Evolutionary conservation across 345 rosid genomes (phyloP).

Genomic region (Populus davidiana): DNA sequence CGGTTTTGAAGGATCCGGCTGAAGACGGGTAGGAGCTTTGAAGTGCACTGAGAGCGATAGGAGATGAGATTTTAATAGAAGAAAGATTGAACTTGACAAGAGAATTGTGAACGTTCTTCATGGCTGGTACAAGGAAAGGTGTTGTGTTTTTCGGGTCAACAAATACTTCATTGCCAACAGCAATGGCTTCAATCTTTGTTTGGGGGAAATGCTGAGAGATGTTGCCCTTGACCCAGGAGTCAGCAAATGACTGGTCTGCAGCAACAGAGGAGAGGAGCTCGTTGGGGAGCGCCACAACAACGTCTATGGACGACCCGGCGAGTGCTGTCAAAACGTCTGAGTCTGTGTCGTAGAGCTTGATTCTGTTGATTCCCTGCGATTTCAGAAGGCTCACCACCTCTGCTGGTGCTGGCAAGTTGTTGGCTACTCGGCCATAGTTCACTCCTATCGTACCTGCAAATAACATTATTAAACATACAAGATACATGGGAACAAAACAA

Average conservation of each 20-base stretch:
- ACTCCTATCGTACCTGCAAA: constrained; percentile 58
- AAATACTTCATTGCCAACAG: constrained; percentile 89
- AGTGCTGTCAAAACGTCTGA: constrained; percentile 62
- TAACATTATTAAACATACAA: neutral
- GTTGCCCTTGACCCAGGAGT: constrained; percentile 73
- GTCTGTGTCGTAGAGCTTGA: constrained; percentile 46
- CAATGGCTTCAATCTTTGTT: constrained; percentile 61
- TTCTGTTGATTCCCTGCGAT: constrained; percentile 25
- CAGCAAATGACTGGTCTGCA: constrained; percentile 63
- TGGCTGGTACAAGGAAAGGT: constrained; percentile 68
- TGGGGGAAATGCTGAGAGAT: constrained; percentile 49
- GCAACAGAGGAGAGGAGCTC: constrained; percentile 72
- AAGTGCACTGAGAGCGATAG: constrained; percentile 63
- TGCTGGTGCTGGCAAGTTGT: constrained; percentile 63
- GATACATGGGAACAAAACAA: neutral
- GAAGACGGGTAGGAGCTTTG: constrained; percentile 79
- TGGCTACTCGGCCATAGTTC: constrained; percentile 79
- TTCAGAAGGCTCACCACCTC: constrained; percentile 41
- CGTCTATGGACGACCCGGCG: constrained; percentile 55
- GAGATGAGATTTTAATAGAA: constrained; percentile 64
- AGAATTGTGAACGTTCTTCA: constrained; percentile 65
- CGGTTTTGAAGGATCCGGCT: constrained; percentile 67
- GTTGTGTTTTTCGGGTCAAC: constrained; percentile 73
- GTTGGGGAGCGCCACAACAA: constrained; percentile 74
- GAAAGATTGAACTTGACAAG: constrained; percentile 49